A percentile compares a stretch with the other conserved stretches of the same genome.
Conservation (phyloP, 108 stramenopile genomes). For the Skeletonema menzelii region DNA sequence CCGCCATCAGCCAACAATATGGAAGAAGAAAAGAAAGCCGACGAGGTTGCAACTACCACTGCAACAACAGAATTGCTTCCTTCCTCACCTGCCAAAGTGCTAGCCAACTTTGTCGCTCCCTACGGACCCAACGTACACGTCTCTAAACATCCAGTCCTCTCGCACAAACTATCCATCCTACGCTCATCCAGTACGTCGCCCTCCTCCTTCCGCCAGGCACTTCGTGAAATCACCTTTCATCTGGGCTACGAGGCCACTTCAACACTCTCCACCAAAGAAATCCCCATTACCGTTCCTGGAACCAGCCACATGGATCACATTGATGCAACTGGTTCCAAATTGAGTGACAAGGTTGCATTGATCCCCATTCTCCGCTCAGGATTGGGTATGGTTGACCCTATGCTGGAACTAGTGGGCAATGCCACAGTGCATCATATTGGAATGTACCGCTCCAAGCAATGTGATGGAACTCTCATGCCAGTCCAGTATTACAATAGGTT, state of each 20-base stretch:
- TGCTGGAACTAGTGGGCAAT: slow-evolving; percentile 93
- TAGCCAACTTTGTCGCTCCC: slow-evolving; percentile 34
- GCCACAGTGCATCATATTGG: slow-evolving; percentile 97
- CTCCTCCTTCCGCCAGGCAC: slow-evolving; percentile 79
- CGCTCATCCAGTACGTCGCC: slow-evolving; percentile 76
- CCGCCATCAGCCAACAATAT: background rate
- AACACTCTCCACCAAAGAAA: slow-evolving; percentile 61
- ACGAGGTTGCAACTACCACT: background rate
- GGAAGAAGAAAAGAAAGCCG: slow-evolving; percentile 12
- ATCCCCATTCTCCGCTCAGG: slow-evolving; percentile 95
- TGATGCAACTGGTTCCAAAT: slow-evolving; percentile 58
- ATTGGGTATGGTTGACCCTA: slow-evolving; percentile 94
- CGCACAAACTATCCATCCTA: slow-evolving; percentile 79
- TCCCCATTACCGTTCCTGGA: slow-evolving; percentile 72
- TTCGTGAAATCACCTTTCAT: slow-evolving; percentile 95
- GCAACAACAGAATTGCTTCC: background rate
- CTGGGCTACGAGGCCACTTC: slow-evolving; percentile 97
- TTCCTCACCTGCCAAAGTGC: slow-evolving; percentile 23
- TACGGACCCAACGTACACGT: slow-evolving; percentile 59
- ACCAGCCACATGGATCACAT: slow-evolving; percentile 40
- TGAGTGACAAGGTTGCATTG: slow-evolving; percentile 76
- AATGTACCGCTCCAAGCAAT: slow-evolving; percentile 92
- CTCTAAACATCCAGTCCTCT: slow-evolving; percentile 74
- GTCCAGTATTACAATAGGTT: slow-evolving; percentile 98
- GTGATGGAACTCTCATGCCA: slow-evolving; percentile 66